phyloP scores from a whole-genome alignment of 176 grass and related monocot genomes.

The Oryza longistaminata region DNA sequence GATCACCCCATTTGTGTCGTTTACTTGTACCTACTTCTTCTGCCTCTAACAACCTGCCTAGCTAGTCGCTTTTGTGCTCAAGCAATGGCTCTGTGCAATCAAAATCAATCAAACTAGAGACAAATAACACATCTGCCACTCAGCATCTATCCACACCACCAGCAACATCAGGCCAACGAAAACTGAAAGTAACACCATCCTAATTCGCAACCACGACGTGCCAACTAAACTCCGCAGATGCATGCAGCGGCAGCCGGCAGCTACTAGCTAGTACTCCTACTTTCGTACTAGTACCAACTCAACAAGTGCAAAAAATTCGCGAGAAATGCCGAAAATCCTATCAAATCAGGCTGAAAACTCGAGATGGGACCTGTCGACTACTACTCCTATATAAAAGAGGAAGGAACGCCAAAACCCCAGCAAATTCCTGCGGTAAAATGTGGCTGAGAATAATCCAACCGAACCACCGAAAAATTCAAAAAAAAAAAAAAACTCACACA shows the following conservation, averaged over 20 bases:
- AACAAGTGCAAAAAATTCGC: background rate
- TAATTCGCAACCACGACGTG: constrained; percentile 38
- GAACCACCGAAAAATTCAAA: background rate
- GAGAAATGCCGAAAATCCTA: background rate
- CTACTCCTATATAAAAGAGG: background rate
- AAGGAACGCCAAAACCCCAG: background rate
- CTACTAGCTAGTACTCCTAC: background rate
- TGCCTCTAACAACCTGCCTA: background rate
- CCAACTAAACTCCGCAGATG: constrained; percentile 7
- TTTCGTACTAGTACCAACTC: background rate
- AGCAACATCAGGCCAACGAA: constrained; percentile 13
- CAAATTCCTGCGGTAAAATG: background rate
- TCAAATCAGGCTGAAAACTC: background rate
- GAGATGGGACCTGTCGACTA: background rate
- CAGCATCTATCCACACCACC: background rate
- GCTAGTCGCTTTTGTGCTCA: background rate
- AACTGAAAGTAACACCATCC: constrained; percentile 30
- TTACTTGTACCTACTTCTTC: background rate
- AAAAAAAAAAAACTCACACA: background rate
- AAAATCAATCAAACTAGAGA: background rate
- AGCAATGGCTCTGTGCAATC: background rate
- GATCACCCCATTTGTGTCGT: background rate
- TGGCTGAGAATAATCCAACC: background rate
- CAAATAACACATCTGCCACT: background rate
- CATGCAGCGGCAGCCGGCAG: background rate